A percentile compares a stretch with the other conserved stretches of the same genome.
These are phyloP conservation scores for Pythium aristosporum DNA, from an alignment of 352 stramenopile genomes.

Conservation along the genomic window DNA sequence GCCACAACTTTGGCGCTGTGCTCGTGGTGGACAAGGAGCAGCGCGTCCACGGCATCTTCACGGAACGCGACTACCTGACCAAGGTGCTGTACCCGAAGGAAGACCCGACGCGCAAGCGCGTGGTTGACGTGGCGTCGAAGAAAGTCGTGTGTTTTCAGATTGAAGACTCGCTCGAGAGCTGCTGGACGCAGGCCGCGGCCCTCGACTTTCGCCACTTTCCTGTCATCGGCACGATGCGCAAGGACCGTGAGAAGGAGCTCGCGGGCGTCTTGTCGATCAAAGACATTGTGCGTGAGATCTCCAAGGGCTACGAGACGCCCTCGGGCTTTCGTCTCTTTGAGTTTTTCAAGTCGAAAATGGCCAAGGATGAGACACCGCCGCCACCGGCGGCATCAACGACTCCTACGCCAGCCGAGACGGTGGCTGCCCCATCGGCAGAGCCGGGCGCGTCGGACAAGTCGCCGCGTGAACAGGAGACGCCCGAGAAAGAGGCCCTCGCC, in stretches of 20 bases:
- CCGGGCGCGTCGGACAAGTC: constrained; percentile 12
- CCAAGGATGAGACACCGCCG: constrained; percentile 40
- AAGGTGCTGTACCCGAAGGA: constrained; percentile 76
- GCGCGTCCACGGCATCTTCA: constrained; percentile 82
- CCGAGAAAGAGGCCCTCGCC: constrained; percentile 16
- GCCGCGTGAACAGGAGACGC: constrained; percentile 11
- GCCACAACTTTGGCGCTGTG: constrained; percentile 79
- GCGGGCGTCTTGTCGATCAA: constrained; percentile 83
- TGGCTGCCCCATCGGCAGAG: background rate
- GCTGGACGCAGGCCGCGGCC: constrained; percentile 64
- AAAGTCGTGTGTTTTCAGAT: constrained; percentile 63
- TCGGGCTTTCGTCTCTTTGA: constrained; percentile 81
- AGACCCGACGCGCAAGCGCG: constrained; percentile 49
- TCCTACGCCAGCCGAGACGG: background rate
- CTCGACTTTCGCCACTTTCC: constrained; percentile 82
- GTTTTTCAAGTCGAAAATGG: constrained; percentile 83
- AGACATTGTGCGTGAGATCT: constrained; percentile 85
- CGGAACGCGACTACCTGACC: constrained; percentile 80
- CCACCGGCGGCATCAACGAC: constrained; percentile 12
- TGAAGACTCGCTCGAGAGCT: constrained; percentile 78
- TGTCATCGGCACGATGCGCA: constrained; percentile 71
- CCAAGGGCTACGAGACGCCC: constrained; percentile 68
- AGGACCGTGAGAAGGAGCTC: constrained; percentile 78
- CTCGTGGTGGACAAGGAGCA: constrained; percentile 84
- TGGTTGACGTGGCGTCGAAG: constrained; percentile 64